Base-by-base conservation (phyloP, 169 alveolate species). In the Condylostoma magnum region DNA sequence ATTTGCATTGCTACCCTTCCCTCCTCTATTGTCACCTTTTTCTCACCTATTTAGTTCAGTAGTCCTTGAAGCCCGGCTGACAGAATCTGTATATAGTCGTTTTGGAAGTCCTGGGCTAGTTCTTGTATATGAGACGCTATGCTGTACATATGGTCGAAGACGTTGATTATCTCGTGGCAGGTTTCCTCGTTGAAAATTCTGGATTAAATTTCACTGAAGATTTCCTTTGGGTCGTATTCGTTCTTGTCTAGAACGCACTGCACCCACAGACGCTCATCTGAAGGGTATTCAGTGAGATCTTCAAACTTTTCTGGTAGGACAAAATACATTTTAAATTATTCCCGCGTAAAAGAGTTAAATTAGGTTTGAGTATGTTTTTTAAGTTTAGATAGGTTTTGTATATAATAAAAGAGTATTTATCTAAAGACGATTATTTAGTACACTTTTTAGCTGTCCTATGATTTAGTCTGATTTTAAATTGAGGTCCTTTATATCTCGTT, bases 321-420 rank as follows among this genome's bases (percentile, higher is more conserved):
- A 10, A 60, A 34, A n/a, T 60, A 52, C 71, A 60, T 60, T 60
- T 60, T 38, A 28, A 55, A 50, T n/a, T n/a, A n/a, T n/a, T n/a
- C n/a, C n/a, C n/a, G n/a, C n/a, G n/a, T n/a, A n/a, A n/a, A n/a
- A n/a, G n/a, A n/a, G n/a, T n/a, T n/a, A n/a, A n/a, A n/a, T n/a
- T n/a, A n/a, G n/a, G n/a, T n/a, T n/a, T n/a, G n/a, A n/a, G n/a
- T n/a, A n/a, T n/a, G n/a, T n/a, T n/a, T n/a, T n/a, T n/a, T n/a
- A n/a, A n/a, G n/a, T n/a, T n/a, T n/a, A n/a, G n/a, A n/a, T n/a
- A n/a, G n/a, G n/a, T n/a, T n/a, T n/a, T n/a, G n/a, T n/a, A n/a
- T n/a, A n/a, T n/a, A n/a, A n/a, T n/a, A n/a, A n/a, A n/a, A n/a
- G n/a, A n/a, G n/a, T n/a, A n/a, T n/a, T n/a, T n/a, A n/a, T n/a